These are phyloP conservation scores for Didymella pomorum DNA, from an alignment of 2,329 filamentous ascomycete species.

Conservation along the genomic window DNA sequence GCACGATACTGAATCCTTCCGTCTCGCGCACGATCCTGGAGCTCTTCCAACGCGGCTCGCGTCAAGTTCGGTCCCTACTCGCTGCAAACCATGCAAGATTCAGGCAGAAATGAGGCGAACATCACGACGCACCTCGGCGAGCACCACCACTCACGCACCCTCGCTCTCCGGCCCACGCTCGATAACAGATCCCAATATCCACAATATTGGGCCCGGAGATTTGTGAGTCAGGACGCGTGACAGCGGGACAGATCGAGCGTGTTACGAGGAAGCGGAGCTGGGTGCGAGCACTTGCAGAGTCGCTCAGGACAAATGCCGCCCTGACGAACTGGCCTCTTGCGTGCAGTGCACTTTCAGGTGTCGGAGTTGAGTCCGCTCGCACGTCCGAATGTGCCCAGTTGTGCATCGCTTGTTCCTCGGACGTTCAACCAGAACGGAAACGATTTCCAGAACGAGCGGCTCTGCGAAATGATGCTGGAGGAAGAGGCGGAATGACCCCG, in stretches of 20 bases:
- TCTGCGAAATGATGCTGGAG: neutral
- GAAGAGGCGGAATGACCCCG: neutral
- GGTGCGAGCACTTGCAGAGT: neutral
- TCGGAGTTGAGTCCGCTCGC: conserved; percentile 11
- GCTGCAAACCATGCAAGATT: neutral
- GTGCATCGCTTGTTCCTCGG: neutral
- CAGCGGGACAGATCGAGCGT: conserved; percentile 9
- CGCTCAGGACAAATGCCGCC: neutral
- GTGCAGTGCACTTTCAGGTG: neutral
- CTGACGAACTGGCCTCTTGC: neutral
- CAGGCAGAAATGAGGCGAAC: conserved; percentile 3
- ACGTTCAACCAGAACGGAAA: neutral
- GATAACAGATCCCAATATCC: conserved; percentile 6
- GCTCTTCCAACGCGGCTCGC: neutral
- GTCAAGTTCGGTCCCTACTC: neutral
- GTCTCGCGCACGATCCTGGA: neutral
- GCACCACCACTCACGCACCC: neutral
- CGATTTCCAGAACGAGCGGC: neutral
- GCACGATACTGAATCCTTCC: conserved; percentile 26
- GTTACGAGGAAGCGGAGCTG: neutral
- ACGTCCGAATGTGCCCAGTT: neutral
- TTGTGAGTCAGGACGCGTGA: conserved; percentile 10
- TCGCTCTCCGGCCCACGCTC: conserved; percentile 1
- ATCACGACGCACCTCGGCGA: neutral
- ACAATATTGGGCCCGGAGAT: conserved; percentile 15